Evolutionary conservation across 1,284 basidiomycete genomes (phyloP).

Genomic region (Moniliophthora roreri): DNA sequence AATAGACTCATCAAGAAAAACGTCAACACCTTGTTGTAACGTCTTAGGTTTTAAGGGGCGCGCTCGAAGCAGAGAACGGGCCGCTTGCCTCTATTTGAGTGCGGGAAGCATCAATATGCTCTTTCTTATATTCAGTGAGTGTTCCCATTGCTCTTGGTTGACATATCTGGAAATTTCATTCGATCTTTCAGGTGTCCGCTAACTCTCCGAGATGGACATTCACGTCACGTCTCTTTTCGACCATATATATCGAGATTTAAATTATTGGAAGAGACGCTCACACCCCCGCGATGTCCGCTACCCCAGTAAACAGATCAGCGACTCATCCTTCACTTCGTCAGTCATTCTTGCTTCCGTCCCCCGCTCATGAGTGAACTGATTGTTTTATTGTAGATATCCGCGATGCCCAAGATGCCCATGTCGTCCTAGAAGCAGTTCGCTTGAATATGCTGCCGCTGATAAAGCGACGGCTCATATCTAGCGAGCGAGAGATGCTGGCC

Average conservation of each 20-base stretch:
- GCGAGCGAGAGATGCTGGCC: conserved; percentile 63
- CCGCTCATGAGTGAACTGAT: conserved; percentile 17
- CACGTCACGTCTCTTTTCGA: conserved; percentile 5
- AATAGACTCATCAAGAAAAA: conserved; percentile 6
- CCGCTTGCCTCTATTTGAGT: conserved; percentile 2
- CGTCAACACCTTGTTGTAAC: conserved; percentile 3
- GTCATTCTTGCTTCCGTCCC: conserved; percentile 21
- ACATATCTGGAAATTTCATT: conserved; percentile 15
- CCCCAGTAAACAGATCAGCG: conserved; percentile 20
- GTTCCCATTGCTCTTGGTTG: conserved; percentile 4
- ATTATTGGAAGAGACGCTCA: background rate
- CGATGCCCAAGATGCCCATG: conserved; percentile 66
- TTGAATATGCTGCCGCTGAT: conserved; percentile 68
- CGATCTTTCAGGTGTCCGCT: conserved; percentile 14
- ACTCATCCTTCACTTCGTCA: conserved; percentile 62
- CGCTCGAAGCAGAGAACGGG: conserved; percentile 1
- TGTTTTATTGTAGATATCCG: conserved; percentile 53
- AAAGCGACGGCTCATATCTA: conserved; percentile 62
- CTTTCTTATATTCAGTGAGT: background rate
- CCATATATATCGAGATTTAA: conserved; percentile 11
- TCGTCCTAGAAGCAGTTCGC: conserved; percentile 74
- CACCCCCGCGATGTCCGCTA: conserved; percentile 4
- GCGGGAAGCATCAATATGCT: conserved; percentile 1
- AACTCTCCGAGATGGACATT: conserved; percentile 15
- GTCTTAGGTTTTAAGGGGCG: conserved; percentile 7